phyloP scores from a whole-genome alignment of 1,284 basidiomycete species.

The Phlebopus sp. region DNA sequence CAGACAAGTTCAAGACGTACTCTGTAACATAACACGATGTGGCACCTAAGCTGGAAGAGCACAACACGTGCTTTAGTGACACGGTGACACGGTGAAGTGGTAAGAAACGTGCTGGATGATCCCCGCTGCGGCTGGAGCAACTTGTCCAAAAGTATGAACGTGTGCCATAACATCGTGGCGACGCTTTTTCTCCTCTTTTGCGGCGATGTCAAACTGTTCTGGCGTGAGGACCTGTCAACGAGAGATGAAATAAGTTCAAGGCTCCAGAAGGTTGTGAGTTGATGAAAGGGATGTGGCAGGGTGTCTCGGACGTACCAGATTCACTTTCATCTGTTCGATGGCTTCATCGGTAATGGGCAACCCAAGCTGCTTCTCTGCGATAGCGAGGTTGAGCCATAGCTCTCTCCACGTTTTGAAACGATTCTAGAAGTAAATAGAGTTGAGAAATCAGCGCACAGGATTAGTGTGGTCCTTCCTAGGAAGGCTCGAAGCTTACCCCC shows the following conservation, averaged over 20 bases:
- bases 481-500: slow-evolving; percentile 49
- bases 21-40: slow-evolving; percentile 99
- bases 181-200: slow-evolving; percentile 93
- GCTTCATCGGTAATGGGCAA: slow-evolving; percentile 88
- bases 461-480: not conserved
- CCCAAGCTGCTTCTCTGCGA: slow-evolving; percentile 95
- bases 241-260: not conserved
- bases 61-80: slow-evolving; percentile 11
- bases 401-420: slow-evolving; percentile 97
- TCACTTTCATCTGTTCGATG: slow-evolving; percentile 89
- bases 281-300: not conserved
- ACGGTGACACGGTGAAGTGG: slow-evolving; percentile 6
- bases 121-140: slow-evolving; percentile 93
- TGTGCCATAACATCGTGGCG: slow-evolving; percentile 99
- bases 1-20: slow-evolving; percentile 44
- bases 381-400: slow-evolving; percentile 95
- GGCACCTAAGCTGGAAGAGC: slow-evolving; percentile 72
- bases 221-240: slow-evolving; percentile 69
- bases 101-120: slow-evolving; percentile 83
- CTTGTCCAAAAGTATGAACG: slow-evolving; percentile 93
- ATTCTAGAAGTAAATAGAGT: slow-evolving; percentile 52
- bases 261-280: not conserved
- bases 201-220: slow-evolving; percentile 90
- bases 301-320: slow-evolving; percentile 63
- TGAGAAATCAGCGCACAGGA: not conserved